Evolutionary conservation across 106 monocot genomes (phyloP), one percentile per base, ranked within the genome.

Genomic region (Acanthochlamys bracteata): DNA sequence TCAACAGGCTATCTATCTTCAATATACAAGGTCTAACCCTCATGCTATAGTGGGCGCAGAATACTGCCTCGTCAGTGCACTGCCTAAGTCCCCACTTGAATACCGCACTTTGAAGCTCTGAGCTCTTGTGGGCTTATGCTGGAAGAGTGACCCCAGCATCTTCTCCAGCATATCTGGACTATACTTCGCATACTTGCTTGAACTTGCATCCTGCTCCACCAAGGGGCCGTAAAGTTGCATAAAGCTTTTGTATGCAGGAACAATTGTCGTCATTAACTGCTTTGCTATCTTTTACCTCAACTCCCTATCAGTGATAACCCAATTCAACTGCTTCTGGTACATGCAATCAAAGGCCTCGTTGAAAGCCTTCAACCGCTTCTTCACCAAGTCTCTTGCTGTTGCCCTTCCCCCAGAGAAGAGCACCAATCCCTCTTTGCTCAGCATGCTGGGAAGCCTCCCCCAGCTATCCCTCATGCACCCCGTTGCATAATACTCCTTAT

Each of bases 141-240:
- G 84, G 60, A 90, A 90, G 27, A 95, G 82, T 10, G 82, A 79
- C 7, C 67, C 73, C n/a, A 95, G 66, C 84, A 86, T 86, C 42
- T 68, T 82, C 80, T 95, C 94, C 69, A 95, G 53, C 14, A 68
- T 65, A 63, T 86, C 71, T 7, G 70, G 75, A 0, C 86, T 84
- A 62, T 90, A 84, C 73, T 84, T 87, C 20, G 69, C 81, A 69
- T 93, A 93, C 49, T 93, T 93, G 63, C 76, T 79, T 9, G 84
- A 47, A 74, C 84, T 84, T 0, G 73, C 84, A 68, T 86, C 95
- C 56, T 90, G 83, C 59, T 94, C 86, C 19, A 90, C 89, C 22
- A 90, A 63, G 60, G 89, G 86, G 0, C 94, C 89, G 64, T 90
- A 94, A 52, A 69, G 86, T 79, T 94, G 89, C 94, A 94, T 86